phyloP scores from a whole-genome alignment of 106 monocot genomes.

The Agapanthus africanus region DNA sequence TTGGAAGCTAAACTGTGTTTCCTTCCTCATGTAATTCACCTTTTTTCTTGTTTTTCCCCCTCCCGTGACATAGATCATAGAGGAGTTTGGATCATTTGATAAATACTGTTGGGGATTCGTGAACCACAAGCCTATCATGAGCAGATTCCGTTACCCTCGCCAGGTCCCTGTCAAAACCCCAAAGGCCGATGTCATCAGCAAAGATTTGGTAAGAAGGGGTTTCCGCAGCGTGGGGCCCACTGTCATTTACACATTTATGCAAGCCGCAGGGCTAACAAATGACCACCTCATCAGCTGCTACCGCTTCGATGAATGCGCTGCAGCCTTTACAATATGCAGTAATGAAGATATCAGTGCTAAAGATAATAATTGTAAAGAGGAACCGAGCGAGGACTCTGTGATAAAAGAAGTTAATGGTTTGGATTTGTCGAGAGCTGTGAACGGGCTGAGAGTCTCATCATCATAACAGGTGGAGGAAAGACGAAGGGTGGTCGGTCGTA shows the following conservation, averaged over 20 bases:
- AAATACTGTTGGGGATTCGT: conserved; percentile 35
- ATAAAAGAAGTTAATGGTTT: too few species aligned
- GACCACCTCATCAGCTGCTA: conserved; percentile 34
- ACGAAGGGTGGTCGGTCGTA: too few species aligned
- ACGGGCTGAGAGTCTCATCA: too few species aligned
- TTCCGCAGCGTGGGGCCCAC: conserved; percentile 33
- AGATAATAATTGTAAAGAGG: too few species aligned
- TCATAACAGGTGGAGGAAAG: too few species aligned
- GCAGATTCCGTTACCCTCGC: conserved; percentile 29
- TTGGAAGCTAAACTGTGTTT: too few species aligned
- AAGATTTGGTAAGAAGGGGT: conserved; percentile 27
- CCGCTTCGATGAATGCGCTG: conserved; percentile 25
- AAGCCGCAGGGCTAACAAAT: conserved; percentile 25
- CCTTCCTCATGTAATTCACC: too few species aligned
- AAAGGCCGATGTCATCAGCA: conserved; percentile 35
- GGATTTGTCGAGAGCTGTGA: too few species aligned
- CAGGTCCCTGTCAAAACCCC: conserved; percentile 27
- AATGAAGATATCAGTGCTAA: too few species aligned
- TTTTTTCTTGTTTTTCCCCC: too few species aligned
- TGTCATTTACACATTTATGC: conserved; percentile 38
- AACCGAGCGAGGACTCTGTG: too few species aligned
- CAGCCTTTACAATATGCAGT: neutral
- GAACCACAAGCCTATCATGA: conserved; percentile 18
- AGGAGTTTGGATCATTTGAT: conserved; percentile 37
- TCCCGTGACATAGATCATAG: conserved; percentile 26